Percentiles rank a stretch among this genome's conserved stretches.
Conservation (phyloP, 2,329 filamentous ascomycete species). For the Aureobasidium namibiae region DNA sequence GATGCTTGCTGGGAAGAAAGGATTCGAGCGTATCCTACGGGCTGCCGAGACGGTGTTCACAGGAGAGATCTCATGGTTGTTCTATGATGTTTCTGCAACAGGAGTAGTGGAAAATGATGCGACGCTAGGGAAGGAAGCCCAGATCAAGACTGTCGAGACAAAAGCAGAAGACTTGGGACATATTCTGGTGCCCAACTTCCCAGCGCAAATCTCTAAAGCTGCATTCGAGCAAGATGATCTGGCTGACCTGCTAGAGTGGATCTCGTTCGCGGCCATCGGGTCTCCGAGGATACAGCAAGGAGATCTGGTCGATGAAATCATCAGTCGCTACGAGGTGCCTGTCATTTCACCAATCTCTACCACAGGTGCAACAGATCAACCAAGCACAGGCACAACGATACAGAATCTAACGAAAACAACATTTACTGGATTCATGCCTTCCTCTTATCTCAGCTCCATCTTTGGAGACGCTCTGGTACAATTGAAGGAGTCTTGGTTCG, state of each 20-base stretch:
- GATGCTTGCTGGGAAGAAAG: slow-evolving; percentile 77
- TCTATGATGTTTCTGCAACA: slow-evolving; percentile 49
- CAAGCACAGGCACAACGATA: background rate
- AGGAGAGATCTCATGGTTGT: slow-evolving; percentile 65
- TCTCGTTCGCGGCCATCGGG: slow-evolving; percentile 57
- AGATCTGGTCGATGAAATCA: slow-evolving; percentile 58
- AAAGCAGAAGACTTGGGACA: slow-evolving; percentile 20
- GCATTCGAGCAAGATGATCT: slow-evolving; percentile 42
- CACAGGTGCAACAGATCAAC: background rate
- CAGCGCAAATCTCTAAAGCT: slow-evolving; percentile 21
- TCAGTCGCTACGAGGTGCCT: slow-evolving; percentile 60
- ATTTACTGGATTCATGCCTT: slow-evolving; percentile 37
- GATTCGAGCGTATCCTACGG: slow-evolving; percentile 69
- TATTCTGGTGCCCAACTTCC: slow-evolving; percentile 25
- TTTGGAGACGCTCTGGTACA: slow-evolving; percentile 23
- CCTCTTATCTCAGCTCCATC: slow-evolving; percentile 25
- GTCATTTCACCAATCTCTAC: slow-evolving; percentile 1
- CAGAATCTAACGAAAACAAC: slow-evolving; percentile 28
- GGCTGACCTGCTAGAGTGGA: slow-evolving; percentile 63
- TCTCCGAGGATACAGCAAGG: slow-evolving; percentile 53
- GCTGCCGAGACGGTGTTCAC: slow-evolving; percentile 71
- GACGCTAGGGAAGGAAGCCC: slow-evolving; percentile 22
- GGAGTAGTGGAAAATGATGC: background rate
- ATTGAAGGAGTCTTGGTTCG: slow-evolving; percentile 24
- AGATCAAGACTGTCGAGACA: slow-evolving; percentile 22